These are phyloP conservation scores for Gnomoniopsis smithogilvyi DNA, from an alignment of 2,329 filamentous ascomycete genomes.

Conservation along the genomic window DNA sequence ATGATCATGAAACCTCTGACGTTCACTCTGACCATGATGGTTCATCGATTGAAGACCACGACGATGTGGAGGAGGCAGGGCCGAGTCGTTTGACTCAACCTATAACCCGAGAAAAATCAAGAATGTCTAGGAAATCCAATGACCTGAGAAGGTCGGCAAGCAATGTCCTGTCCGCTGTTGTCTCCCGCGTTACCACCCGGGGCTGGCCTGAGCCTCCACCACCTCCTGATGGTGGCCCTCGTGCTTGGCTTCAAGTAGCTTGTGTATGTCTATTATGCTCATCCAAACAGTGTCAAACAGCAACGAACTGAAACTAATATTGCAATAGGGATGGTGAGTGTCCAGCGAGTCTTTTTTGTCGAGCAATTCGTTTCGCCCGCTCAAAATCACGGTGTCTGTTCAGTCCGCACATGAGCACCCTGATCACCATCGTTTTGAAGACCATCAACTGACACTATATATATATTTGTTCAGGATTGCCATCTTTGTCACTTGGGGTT, in stretches of 20 bases:
- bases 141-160: constrained; percentile 12
- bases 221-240: constrained; percentile 43
- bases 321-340: constrained; percentile 13
- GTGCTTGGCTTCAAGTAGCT: constrained; percentile 38
- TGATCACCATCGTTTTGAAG: neutral
- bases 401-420: no score
- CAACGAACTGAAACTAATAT: neutral
- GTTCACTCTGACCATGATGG: constrained; percentile 1
- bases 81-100: neutral
- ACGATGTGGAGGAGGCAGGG: neutral
- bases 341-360: neutral
- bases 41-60: neutral
- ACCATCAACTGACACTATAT: neutral
- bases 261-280: constrained; percentile 12
- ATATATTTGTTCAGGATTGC: constrained; percentile 32
- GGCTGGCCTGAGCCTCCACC: constrained; percentile 37
- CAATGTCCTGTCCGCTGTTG: constrained; percentile 18
- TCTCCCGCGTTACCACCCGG: constrained; percentile 33
- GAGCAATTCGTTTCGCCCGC: neutral
- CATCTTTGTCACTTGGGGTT: constrained; percentile 48
- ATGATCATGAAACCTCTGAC: neutral
- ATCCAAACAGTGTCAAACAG: neutral
- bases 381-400: neutral
- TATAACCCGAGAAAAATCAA: constrained; percentile 5
- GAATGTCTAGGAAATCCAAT: constrained; percentile 6